Percentiles rank a stretch among this genome's conserved stretches.
Conservation (phyloP, 2,329 filamentous ascomycete species). For the Magnaporthales sp. region DNA sequence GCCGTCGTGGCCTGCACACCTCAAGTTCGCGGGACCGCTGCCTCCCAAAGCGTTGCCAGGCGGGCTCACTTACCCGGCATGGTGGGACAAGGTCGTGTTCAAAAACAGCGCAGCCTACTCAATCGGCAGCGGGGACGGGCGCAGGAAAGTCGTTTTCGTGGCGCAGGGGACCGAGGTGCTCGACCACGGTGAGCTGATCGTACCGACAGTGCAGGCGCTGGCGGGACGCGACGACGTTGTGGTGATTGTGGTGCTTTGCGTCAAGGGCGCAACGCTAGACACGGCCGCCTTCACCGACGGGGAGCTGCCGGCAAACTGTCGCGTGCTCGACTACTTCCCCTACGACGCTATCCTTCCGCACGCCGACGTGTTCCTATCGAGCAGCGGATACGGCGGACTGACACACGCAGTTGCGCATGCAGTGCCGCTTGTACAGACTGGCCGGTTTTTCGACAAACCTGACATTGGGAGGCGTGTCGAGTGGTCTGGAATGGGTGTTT, state of each 20-base stretch:
- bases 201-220: slow-evolving; percentile 35
- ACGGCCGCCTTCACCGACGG: slow-evolving; percentile 28
- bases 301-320: slow-evolving; percentile 27
- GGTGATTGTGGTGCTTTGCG: slow-evolving; percentile 21
- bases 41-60: slow-evolving; percentile 21
- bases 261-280: slow-evolving; percentile 18
- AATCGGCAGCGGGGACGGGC: background rate
- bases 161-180: slow-evolving; percentile 36
- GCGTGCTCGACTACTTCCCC: slow-evolving; percentile 36
- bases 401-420: slow-evolving; percentile 34
- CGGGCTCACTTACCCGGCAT: slow-evolving; percentile 26
- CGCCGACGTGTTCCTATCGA: slow-evolving; percentile 35
- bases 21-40: slow-evolving; percentile 34
- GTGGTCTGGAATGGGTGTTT: slow-evolving; percentile 34
- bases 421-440: slow-evolving; percentile 37
- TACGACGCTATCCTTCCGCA: slow-evolving; percentile 37
- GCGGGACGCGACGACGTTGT: slow-evolving; percentile 25
- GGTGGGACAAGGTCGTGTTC: slow-evolving; percentile 28
- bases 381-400: slow-evolving; percentile 39
- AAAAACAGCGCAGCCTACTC: background rate
- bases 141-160: slow-evolving; percentile 33
- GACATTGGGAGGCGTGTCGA: slow-evolving; percentile 32
- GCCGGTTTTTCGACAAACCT: slow-evolving; percentile 30
- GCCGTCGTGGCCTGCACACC: slow-evolving; percentile 24
- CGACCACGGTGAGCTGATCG: slow-evolving; percentile 30